Evolutionary conservation across 75 land plant genomes (phyloP), one percentile per base, ranked within the genome.

Genomic region (Ceratopteris richardii): DNA sequence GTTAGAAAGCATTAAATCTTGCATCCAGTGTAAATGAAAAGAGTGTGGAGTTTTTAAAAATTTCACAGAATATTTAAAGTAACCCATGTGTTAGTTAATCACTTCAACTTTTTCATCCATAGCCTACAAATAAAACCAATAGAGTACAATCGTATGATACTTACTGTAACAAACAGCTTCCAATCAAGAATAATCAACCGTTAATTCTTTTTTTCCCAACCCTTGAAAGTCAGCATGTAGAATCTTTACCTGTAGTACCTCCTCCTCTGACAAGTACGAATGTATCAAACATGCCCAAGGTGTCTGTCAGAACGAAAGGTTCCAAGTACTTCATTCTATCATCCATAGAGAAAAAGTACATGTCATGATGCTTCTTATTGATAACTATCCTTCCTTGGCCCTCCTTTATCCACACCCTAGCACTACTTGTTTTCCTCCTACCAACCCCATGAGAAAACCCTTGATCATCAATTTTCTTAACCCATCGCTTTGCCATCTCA

Each of bases 401-500:
- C 44, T 94, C 82, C 27, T 75, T 67, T 24, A 93, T 67, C 84
- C 84, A 93, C 16, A 93, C 98, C 65, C 87, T 72, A 29, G 98
- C 98, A 47, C 78, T 57, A 62, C 95, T 83, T 69, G 87, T 79
- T 62, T 93, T 93, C 69, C 98, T 76, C 64, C 82, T 80, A 51
- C 98, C 98, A 31, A 86, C 82, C 37, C 86, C 98, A 73, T 93
- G 89, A 27, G 98, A 80, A 36, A 96, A 70, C 51, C 98, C 98
- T 43, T 85, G 69, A 2, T 76, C 85, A 68, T 89, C 96, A 1
- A 93, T 87, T 58, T 57, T 61, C 70, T 74, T 82, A 11, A 85
- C 96, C 33, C 86, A 61, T 25, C 82, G 58, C 57, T 83, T 74
- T 12, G 86, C 83, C 57, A 73, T 65, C 60, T 88, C 90, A 52